A percentile compares a stretch with the other conserved stretches of the same genome.
Evolutionary conservation across 176 grass and related monocot species (phyloP).

Genomic region (Aegilops speltoides): DNA sequence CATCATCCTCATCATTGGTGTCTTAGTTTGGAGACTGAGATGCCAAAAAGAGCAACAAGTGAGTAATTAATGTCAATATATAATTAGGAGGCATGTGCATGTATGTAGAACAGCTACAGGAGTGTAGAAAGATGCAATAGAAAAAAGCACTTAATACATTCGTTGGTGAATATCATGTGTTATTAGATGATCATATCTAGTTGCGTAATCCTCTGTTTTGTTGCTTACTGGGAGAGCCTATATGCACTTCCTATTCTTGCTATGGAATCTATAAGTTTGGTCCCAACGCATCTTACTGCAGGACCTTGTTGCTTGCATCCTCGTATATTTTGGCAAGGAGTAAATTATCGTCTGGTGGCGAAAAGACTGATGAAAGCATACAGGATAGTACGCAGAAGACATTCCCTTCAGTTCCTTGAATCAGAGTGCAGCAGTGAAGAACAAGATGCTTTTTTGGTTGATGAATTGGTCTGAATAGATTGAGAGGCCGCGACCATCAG

Average conservation of each 20-base stretch:
- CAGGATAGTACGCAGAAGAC: constrained; percentile 27
- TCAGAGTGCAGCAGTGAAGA: constrained; percentile 31
- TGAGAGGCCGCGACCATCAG: too few species aligned
- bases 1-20: too few species aligned
- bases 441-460: not conserved
- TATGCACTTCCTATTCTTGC: constrained; percentile 78
- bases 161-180: too few species aligned
- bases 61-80: too few species aligned
- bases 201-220: constrained; percentile 1
- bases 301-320: constrained; percentile 83
- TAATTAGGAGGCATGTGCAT: too few species aligned
- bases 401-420: constrained; percentile 17
- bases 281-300: constrained; percentile 54
- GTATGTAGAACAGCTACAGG: too few species aligned
- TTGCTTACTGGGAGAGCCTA: constrained; percentile 62
- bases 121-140: too few species aligned
- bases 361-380: constrained; percentile 43
- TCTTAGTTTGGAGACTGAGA: too few species aligned
- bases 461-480: too few species aligned
- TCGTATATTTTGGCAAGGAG: constrained; percentile 75
- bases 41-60: too few species aligned
- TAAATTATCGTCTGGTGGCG: constrained; percentile 84
- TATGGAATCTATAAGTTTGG: constrained; percentile 87
- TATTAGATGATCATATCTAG: too few species aligned
- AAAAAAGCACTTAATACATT: too few species aligned